phyloP scores from a whole-genome alignment of 2,329 filamentous ascomycete genomes.

The Fusarium oxysporum region DNA sequence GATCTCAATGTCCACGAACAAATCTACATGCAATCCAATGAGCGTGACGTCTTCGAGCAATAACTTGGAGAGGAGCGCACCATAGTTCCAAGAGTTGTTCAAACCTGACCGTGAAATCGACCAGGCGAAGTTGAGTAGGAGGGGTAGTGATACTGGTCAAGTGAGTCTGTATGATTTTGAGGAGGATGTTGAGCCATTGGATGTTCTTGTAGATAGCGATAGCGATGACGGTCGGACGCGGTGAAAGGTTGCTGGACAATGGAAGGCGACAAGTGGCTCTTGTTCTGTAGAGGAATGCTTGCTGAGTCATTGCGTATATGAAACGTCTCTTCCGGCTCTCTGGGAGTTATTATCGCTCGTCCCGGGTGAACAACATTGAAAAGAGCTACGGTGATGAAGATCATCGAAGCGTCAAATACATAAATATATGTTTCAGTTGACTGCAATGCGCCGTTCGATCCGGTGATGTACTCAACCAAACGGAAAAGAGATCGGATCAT shows the following conservation, averaged over 20 bases:
- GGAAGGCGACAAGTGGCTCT: neutral
- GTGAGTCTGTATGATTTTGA: neutral
- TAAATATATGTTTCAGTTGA: neutral
- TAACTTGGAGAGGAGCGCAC: neutral
- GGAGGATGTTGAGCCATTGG: neutral
- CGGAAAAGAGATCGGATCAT: neutral
- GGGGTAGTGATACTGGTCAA: neutral
- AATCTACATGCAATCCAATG: neutral
- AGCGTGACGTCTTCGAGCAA: neutral
- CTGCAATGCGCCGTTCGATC: neutral
- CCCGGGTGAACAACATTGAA: neutral
- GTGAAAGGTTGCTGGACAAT: neutral
- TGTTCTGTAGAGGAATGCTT: neutral
- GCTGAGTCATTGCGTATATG: neutral
- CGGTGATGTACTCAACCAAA: neutral
- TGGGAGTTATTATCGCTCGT: neutral
- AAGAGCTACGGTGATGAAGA: neutral
- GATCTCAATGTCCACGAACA: neutral
- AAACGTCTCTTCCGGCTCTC: neutral
- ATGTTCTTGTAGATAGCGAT: neutral
- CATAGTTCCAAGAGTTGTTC: neutral
- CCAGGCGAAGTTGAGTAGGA: neutral
- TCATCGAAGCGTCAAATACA: neutral
- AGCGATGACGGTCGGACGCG: accelerated
- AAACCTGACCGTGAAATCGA: neutral